Base-by-base conservation (phyloP, 495 filamentous ascomycete genomes). In the Clavariopsis aquatica region DNA sequence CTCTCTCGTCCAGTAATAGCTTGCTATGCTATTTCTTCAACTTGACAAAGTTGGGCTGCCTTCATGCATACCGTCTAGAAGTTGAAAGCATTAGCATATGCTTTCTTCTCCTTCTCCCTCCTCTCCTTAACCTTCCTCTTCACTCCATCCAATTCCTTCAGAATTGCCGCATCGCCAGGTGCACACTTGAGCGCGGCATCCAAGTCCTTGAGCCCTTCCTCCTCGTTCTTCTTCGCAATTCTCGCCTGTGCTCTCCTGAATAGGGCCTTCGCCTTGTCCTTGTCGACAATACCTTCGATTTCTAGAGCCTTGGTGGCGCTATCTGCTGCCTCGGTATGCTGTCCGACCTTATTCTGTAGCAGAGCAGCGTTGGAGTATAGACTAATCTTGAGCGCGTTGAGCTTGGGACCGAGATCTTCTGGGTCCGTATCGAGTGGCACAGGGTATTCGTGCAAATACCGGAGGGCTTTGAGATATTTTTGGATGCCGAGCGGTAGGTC, bases 381-480 rank as follows among this genome's bases (percentile, higher is more conserved):
- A 9, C 83, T 82, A 71, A 93, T 91, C 52, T 89, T 86, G 38
- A 99, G 81, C 24, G 85, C 78, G 67, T 85, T 85, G 61, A 96
- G 78, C 70, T 90, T 79, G 52, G 78, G 72, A 49, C 82, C 83
- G 34, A 89, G 80, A 47, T 91, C 89, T 43, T 81, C 78, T 36
- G 87, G 79, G 63, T 92, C 91, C 1, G 81, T 78, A 19, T 92
- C 86, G 19, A 72, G 76, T 22, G 87, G 76, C 52, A 86, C 85
- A 12, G 91, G 88, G 73, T 94, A 90, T 78, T 97, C 92, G 74
- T 92, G 91, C 62, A 97, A 77, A 72, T 98, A 99, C 65, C 94
- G 89, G 57, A 99, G 77, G n/a, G 85, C 93, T 79, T 99, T 99
- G 77, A 96, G 89, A 79, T 99, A 99, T 80, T 99, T 99, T 45